A percentile compares a stretch with the other conserved stretches of the same genome.
Conservation (phyloP, 148 eudicot genomes). For the Spergularia marina region DNA sequence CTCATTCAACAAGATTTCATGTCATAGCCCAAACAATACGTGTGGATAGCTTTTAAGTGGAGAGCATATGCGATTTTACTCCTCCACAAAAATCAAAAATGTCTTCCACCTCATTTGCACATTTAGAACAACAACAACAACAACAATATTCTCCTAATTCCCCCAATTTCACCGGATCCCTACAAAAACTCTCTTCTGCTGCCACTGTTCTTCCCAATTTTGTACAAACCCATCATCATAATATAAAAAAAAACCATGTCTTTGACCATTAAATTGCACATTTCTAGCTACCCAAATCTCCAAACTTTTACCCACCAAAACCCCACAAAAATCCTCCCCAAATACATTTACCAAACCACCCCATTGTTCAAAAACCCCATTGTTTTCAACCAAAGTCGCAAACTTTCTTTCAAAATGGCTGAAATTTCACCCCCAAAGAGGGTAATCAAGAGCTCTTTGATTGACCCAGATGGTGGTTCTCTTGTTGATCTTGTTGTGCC, state of each 20-base stretch:
- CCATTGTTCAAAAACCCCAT: constrained; percentile 29
- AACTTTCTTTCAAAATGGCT: background rate
- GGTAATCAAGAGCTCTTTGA: constrained; percentile 54
- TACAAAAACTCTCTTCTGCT: constrained; percentile 11
- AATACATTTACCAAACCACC: constrained; percentile 23
- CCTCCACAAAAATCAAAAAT: constrained; percentile 31
- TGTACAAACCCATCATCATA: background rate
- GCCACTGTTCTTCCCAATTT: background rate
- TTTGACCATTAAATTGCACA: constrained; percentile 40
- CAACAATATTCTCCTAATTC: background rate
- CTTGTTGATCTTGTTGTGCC: constrained; percentile 65
- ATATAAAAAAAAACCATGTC: constrained; percentile 33
- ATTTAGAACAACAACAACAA: background rate
- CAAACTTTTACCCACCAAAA: constrained; percentile 17
- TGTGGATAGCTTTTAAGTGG: constrained; percentile 24
- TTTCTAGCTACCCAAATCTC: constrained; percentile 22
- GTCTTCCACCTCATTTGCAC: constrained; percentile 7
- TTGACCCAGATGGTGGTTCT: constrained; percentile 85
- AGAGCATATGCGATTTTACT: constrained; percentile 12
- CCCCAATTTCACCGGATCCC: constrained; percentile 21
- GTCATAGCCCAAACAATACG: background rate
- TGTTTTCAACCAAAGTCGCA: constrained; percentile 3
- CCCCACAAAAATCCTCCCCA: constrained; percentile 27
- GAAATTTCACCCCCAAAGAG: constrained; percentile 11
- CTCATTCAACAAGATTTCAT: background rate